Evolutionary conservation across 2,329 filamentous ascomycete genomes (phyloP).

Genomic region (Zymoseptoria passerinii): DNA sequence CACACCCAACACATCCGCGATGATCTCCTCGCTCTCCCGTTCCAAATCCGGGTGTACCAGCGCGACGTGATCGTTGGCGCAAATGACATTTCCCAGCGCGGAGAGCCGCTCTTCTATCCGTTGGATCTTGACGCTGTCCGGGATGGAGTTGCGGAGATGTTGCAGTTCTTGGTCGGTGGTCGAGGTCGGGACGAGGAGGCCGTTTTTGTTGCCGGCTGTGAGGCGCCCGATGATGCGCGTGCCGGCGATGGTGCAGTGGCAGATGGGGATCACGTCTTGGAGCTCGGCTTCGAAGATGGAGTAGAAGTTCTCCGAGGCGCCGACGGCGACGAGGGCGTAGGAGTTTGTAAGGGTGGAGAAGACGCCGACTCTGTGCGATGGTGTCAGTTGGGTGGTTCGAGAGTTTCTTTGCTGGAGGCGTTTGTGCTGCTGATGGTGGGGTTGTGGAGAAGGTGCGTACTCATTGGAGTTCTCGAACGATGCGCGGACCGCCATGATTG

Average conservation of each 20-base stretch:
- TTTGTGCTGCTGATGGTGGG: conserved; percentile 9
- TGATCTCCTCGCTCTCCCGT: conserved; percentile 96
- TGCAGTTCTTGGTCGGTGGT: conserved; percentile 98
- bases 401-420: conserved; percentile 14
- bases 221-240: conserved; percentile 92
- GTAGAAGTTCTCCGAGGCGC: conserved; percentile 98
- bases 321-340: conserved; percentile 87
- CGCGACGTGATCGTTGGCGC: conserved; percentile 91
- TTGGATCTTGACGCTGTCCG: conserved; percentile 86
- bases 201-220: conserved; percentile 93
- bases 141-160: conserved; percentile 89
- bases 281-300: conserved; percentile 97
- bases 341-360: conserved; percentile 96
- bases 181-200: conserved; percentile 87
- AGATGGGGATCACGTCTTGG: conserved; percentile 94
- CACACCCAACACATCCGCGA: conserved; percentile 84
- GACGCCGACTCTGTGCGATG: conserved; percentile 73
- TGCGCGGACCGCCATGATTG: conserved; percentile 46
- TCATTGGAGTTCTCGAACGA: conserved; percentile 88
- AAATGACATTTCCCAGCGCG: conserved; percentile 94
- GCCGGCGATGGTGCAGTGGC: conserved; percentile 90
- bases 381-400: conserved; percentile 1
- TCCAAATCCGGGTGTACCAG: conserved; percentile 94
- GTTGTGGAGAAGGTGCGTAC: conserved; percentile 44
- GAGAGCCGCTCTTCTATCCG: conserved; percentile 95